A percentile compares a stretch with the other conserved stretches of the same genome.
Conservation (phyloP, 352 stramenopile genomes). For the Phytophthora pini region DNA sequence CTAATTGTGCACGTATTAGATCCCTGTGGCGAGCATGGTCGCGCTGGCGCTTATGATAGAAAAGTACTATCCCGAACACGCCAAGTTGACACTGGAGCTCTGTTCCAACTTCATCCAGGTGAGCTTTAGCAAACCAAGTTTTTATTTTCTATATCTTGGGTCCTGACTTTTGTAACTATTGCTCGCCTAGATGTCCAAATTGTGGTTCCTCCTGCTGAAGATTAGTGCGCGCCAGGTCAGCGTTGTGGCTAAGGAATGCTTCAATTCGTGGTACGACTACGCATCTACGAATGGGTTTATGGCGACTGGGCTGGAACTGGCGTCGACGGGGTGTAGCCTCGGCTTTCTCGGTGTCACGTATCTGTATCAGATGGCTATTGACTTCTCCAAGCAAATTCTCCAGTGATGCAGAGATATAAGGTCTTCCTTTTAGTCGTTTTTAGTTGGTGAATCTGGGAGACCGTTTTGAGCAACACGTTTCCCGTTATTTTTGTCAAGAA, state of each 20-base stretch:
- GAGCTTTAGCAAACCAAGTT: not conserved
- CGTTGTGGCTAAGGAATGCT: slow-evolving; percentile 68
- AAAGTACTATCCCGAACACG: slow-evolving; percentile 83
- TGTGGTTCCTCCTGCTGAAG: slow-evolving; percentile 82
- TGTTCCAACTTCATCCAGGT: slow-evolving; percentile 80
- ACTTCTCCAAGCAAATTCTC: slow-evolving; percentile 43
- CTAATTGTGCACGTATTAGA: slow-evolving; percentile 33
- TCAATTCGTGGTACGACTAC: slow-evolving; percentile 79
- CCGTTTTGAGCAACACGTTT: slow-evolving; percentile 23
- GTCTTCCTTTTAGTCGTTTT: not conserved
- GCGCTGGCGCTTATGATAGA: slow-evolving; percentile 77
- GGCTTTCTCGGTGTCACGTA: slow-evolving; percentile 68
- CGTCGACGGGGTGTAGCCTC: slow-evolving; percentile 69
- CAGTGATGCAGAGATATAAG: slow-evolving; percentile 15
- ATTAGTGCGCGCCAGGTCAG: slow-evolving; percentile 75
- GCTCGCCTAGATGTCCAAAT: slow-evolving; percentile 68
- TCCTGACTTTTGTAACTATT: slow-evolving; percentile 13
- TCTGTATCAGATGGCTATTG: slow-evolving; percentile 57
- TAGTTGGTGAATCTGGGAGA: not conserved
- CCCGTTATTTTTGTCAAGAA: slow-evolving; percentile 37
- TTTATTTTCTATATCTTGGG: not conserved
- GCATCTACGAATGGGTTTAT: slow-evolving; percentile 68
- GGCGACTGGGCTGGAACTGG: slow-evolving; percentile 70
- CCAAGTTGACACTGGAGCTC: slow-evolving; percentile 70
- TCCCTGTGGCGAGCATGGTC: slow-evolving; percentile 74